These are phyloP conservation scores for Paecilomyces formosus DNA, from an alignment of 2,329 filamentous ascomycete species.

Conservation along the genomic window DNA sequence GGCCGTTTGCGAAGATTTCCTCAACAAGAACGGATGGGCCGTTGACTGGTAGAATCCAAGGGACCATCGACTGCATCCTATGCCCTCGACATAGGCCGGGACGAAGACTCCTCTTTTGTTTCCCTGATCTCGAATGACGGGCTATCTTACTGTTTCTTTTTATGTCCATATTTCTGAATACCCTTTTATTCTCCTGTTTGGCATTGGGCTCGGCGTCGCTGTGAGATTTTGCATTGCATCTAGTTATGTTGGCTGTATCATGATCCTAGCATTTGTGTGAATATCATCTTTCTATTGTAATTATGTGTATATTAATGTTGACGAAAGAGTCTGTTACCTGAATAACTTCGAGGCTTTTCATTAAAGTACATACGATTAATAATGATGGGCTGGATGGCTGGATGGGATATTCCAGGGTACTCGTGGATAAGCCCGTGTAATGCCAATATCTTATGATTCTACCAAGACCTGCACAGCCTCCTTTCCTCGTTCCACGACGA, in stretches of 20 bases:
- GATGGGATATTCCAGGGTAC: too few species aligned
- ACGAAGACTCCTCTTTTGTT: not conserved
- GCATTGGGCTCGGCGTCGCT: not conserved
- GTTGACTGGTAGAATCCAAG: conserved; percentile 67
- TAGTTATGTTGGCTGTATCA: not conserved
- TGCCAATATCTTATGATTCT: too few species aligned
- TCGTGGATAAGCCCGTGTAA: too few species aligned
- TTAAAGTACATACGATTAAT: not conserved
- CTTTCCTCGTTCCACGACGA: too few species aligned
- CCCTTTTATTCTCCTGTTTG: not conserved
- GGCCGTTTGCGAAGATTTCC: conserved; percentile 76
- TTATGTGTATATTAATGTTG: not conserved
- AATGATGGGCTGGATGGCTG: not conserved
- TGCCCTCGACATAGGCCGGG: not conserved
- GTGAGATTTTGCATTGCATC: not conserved
- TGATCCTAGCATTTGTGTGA: not conserved
- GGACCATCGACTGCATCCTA: not conserved
- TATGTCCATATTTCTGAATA: not conserved
- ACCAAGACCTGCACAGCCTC: too few species aligned
- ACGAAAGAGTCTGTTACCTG: not conserved
- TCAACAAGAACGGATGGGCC: conserved; percentile 83
- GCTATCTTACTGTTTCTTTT: not conserved
- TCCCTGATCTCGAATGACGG: not conserved
- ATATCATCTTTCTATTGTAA: not conserved
- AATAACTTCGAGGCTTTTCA: not conserved